Evolutionary conservation across 2,329 filamentous ascomycete species (phyloP).

Genomic region (Talaromyces islandicus): DNA sequence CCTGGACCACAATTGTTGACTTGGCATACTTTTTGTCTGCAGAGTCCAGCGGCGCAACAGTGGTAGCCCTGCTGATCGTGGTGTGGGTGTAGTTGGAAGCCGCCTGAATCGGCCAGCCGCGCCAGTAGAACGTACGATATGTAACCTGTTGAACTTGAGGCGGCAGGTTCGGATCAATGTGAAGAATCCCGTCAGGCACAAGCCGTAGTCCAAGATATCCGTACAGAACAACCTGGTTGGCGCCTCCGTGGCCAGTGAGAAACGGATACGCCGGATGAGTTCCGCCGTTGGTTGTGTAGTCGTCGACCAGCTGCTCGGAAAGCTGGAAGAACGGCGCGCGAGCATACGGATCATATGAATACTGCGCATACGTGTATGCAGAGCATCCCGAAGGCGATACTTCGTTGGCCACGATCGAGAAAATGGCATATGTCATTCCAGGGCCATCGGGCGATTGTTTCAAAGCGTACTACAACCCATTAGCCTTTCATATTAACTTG

Average conservation of each 20-base stretch:
- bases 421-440: constrained; percentile 68
- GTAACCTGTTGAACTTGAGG: constrained; percentile 57
- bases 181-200: constrained; percentile 51
- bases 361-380: constrained; percentile 61
- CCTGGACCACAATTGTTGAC: constrained; percentile 52
- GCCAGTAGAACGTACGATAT: constrained; percentile 62
- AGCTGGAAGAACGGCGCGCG: constrained; percentile 65
- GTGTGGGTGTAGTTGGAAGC: constrained; percentile 61
- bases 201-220: constrained; percentile 62
- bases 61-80: constrained; percentile 48
- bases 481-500: background rate
- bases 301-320: constrained; percentile 62
- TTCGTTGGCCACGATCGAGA: constrained; percentile 60
- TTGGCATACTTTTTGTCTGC: constrained; percentile 52
- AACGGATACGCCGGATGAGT: constrained; percentile 66
- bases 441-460: constrained; percentile 63
- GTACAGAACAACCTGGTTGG: constrained; percentile 61
- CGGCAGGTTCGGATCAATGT: constrained; percentile 60
- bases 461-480: constrained; percentile 51
- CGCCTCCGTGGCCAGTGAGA: constrained; percentile 64
- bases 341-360: constrained; percentile 58
- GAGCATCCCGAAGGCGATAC: constrained; percentile 63
- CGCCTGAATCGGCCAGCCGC: constrained; percentile 58
- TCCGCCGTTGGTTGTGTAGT: constrained; percentile 55
- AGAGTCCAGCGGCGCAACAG: constrained; percentile 39